Conservation (phyloP, 129 eudicot genomes). For the Pseudognaphalium luteoalbum region DNA sequence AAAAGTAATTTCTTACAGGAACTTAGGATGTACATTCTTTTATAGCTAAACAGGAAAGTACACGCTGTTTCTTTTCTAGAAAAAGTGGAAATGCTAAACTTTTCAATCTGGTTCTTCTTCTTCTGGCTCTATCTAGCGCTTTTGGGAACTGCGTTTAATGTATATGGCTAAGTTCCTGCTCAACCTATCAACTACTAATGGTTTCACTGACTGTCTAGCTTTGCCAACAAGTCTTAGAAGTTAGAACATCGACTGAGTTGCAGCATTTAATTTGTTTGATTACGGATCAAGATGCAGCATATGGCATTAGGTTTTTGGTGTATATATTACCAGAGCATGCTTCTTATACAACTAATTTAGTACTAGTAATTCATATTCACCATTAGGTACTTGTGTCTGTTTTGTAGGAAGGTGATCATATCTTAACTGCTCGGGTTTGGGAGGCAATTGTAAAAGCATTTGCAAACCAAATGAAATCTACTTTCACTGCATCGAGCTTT, state of each 20-base stretch:
- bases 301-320: constrained; percentile 5
- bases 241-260: constrained; percentile 11
- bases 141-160: background rate
- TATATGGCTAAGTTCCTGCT: background rate
- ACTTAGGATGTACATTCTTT: background rate
- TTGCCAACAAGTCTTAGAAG: background rate
- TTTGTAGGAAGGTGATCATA: constrained; percentile 76
- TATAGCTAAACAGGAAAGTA: background rate
- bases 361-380: constrained; percentile 2
- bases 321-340: background rate
- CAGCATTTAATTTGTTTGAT: background rate
- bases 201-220: background rate
- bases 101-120: background rate
- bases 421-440: constrained; percentile 88
- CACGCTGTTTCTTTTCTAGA: constrained; percentile 6
- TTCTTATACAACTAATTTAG: constrained; percentile 8
- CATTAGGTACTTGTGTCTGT: constrained; percentile 18
- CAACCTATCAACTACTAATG: background rate
- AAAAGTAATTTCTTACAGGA: background rate
- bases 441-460: constrained; percentile 88
- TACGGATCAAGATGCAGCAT: constrained; percentile 11
- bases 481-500: constrained; percentile 86
- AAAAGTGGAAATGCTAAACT: background rate
- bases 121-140: background rate
- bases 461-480: constrained; percentile 89